phyloP scores from a whole-genome alignment of 2,329 filamentous ascomycete species.

The Hypocrella siamensis region DNA sequence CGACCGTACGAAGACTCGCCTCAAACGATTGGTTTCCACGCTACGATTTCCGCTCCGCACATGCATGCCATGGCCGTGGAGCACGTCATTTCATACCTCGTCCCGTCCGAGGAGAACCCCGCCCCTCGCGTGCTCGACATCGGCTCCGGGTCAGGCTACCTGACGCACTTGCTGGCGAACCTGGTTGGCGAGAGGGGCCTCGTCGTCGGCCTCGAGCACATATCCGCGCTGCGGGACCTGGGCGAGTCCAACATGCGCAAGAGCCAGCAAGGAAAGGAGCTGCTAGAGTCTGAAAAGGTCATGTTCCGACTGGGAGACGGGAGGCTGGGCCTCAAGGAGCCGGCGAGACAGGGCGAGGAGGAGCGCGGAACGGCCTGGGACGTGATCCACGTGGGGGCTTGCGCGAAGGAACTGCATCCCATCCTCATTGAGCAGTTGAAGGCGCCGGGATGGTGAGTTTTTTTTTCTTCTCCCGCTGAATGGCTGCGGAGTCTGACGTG shows the following conservation, averaged over 20 bases:
- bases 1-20: slow-evolving; percentile 50
- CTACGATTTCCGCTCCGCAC: slow-evolving; percentile 44
- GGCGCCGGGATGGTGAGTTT: slow-evolving; percentile 48
- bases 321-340: slow-evolving; percentile 42
- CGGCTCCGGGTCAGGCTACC: slow-evolving; percentile 63
- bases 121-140: slow-evolving; percentile 51
- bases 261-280: slow-evolving; percentile 35
- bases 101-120: slow-evolving; percentile 16
- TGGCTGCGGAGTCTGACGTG: neutral
- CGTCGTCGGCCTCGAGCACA: slow-evolving; percentile 64
- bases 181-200: slow-evolving; percentile 39
- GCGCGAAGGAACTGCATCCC: slow-evolving; percentile 57
- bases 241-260: slow-evolving; percentile 52
- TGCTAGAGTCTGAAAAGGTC: slow-evolving; percentile 51
- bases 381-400: slow-evolving; percentile 89
- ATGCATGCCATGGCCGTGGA: slow-evolving; percentile 43
- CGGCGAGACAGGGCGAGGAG: slow-evolving; percentile 24
- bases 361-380: slow-evolving; percentile 52
- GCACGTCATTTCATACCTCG: slow-evolving; percentile 28
- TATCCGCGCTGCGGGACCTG: slow-evolving; percentile 44
- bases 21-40: slow-evolving; percentile 36
- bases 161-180: slow-evolving; percentile 78
- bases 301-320: slow-evolving; percentile 65
- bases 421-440: slow-evolving; percentile 63
- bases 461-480: neutral